Conservation (phyloP, 164 flowering plant species). For the Piper longum region DNA sequence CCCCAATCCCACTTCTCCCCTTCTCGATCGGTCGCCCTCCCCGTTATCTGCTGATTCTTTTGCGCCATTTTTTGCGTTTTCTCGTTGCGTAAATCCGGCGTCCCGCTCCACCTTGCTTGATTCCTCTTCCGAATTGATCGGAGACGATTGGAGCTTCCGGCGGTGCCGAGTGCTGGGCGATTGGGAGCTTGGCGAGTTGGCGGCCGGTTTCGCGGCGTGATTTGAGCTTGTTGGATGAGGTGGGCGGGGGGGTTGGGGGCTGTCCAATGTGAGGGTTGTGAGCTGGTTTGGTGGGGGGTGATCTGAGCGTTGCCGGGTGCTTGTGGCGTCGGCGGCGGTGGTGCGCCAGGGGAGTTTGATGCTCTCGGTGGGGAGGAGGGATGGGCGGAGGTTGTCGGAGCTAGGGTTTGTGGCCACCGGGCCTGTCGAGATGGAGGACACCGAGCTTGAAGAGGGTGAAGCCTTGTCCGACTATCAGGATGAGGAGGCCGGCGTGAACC, state of each 20-base stretch:
- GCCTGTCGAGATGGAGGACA: conserved; percentile 48
- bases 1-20: too few species aligned
- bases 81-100: too few species aligned
- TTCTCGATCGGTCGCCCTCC: too few species aligned
- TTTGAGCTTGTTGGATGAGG: neutral
- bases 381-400: conserved; percentile 60
- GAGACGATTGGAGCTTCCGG: too few species aligned
- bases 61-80: too few species aligned
- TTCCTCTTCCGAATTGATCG: too few species aligned
- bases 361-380: conserved; percentile 55
- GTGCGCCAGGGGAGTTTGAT: conserved; percentile 20
- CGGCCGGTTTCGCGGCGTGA: too few species aligned
- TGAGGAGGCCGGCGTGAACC: conserved; percentile 30
- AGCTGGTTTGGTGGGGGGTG: neutral
- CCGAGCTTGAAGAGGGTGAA: conserved; percentile 97
- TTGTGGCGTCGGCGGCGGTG: neutral
- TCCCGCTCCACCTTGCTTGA: too few species aligned
- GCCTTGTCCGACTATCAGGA: conserved; percentile 45
- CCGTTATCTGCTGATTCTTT: too few species aligned
- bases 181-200: too few species aligned
- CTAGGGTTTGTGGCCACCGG: conserved; percentile 29
- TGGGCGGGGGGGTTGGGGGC: neutral
- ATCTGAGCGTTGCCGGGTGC: neutral
- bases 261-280: too few species aligned
- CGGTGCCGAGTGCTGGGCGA: too few species aligned